Evolutionary conservation across 352 stramenopile genomes (phyloP), one percentile per base, ranked within the genome.

Genomic region (Globisporangium nagaii): DNA sequence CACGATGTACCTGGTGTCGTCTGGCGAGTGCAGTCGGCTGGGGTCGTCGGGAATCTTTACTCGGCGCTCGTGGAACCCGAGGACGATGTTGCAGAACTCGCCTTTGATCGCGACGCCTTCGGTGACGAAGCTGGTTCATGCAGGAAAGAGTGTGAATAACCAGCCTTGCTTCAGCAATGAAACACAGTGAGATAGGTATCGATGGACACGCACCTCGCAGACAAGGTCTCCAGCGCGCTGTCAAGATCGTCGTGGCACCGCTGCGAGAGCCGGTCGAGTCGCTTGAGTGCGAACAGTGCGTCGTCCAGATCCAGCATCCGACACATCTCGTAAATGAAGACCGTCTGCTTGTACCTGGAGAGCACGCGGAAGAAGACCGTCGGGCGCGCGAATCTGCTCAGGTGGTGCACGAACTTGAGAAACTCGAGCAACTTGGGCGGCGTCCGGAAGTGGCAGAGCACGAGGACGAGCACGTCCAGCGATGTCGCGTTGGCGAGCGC

Each of bases 261-360:
- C 20, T 66, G 55, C 60, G 71, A 73, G 61, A 84, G 76, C n/a
- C 61, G 73, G 30, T 89, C 74, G 12, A 89, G 64, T n/a, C 73
- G 56, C 32, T 70, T 73, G 19, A 89, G 54, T 7, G 74, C 68
- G n/a, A 86, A 89, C 12, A 86, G 50, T 1, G 79, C 70, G 47
- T 89, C 75, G 32, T 89, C 79, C 27, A 79, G 51, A 42, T 89
- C 79, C 34, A 85, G 53, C 20, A 87, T 65, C 12, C 75, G 66
- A 36, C 73, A 84, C 64, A 89, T 83, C n/a, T 79, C 70, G 20
- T 84, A 86, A 20, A 89, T 62, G 36, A 87, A 85, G 4, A 20
- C 57, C 8, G 75, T 75, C 20, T 74, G 66, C 28, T 71, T 62
- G 42, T 69, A 86, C 56, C 71, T 69, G 3, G 70, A 68, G 6